Conservation (phyloP, 371 early-diverging fungal species). For the Syncephalastrum racemosum region DNA sequence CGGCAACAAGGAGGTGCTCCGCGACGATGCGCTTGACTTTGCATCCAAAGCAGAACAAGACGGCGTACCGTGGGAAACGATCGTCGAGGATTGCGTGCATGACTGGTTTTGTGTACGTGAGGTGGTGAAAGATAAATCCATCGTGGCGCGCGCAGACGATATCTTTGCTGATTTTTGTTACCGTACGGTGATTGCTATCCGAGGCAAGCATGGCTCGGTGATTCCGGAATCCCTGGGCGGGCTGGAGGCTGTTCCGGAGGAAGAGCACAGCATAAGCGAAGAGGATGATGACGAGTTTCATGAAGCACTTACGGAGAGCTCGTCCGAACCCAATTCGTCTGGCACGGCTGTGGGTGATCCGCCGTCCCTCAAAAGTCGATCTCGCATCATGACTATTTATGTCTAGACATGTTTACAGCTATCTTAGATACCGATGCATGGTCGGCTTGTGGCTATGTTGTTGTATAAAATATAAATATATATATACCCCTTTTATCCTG, state of each 20-base stretch:
- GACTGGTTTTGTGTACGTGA: constrained; percentile 54
- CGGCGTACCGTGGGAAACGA: constrained; percentile 39
- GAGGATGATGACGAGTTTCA: constrained; percentile 27
- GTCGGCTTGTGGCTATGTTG: too few relatives aligned
- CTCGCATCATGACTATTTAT: too few relatives aligned
- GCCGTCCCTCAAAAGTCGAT: too few relatives aligned
- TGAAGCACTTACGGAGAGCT: constrained; percentile 13
- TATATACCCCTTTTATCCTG: too few relatives aligned
- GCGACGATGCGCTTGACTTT: constrained; percentile 45
- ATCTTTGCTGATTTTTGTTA: constrained; percentile 45
- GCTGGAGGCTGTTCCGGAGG: constrained; percentile 26
- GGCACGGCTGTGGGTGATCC: too few relatives aligned
- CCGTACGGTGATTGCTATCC: constrained; percentile 17
- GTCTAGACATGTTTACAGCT: too few relatives aligned
- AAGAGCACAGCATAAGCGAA: constrained; percentile 12
- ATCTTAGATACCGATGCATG: too few relatives aligned
- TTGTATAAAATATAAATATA: too few relatives aligned
- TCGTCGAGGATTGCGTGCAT: constrained; percentile 43
- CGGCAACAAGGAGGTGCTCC: constrained; percentile 42
- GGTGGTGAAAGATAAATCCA: constrained; percentile 42
- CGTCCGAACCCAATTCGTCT: too few relatives aligned
- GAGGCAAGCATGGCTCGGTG: constrained; percentile 5
- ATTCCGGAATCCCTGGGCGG: constrained; percentile 7
- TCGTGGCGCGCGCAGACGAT: constrained; percentile 33
- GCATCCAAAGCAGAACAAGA: constrained; percentile 43